phyloP scores from a whole-genome alignment of 1,284 basidiomycete genomes.

The Puccinia triticina region DNA sequence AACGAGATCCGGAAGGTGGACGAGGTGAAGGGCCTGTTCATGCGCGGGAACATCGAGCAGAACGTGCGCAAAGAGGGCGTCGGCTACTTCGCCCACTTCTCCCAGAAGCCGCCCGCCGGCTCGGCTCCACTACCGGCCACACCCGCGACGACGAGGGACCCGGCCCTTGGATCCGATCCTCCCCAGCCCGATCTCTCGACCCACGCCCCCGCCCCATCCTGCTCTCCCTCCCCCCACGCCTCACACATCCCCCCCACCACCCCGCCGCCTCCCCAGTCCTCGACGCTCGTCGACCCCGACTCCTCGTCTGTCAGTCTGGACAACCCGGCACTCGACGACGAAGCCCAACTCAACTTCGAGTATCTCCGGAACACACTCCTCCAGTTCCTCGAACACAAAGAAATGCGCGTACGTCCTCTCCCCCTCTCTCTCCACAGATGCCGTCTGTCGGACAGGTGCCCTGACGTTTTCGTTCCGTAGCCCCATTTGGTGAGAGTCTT shows the following conservation, averaged over 20 bases:
- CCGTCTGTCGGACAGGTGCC: too few species aligned
- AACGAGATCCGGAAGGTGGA: conserved; percentile 47
- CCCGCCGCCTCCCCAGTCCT: too few species aligned
- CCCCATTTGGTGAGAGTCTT: conserved; percentile 85
- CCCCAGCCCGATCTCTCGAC: not conserved
- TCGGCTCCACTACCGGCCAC: not conserved
- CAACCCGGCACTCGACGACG: too few species aligned
- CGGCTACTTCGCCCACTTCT: conserved; percentile 46
- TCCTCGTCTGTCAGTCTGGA: too few species aligned
- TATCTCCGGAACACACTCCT: conserved; percentile 90
- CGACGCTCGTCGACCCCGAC: too few species aligned
- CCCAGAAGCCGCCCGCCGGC: not conserved
- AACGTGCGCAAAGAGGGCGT: conserved; percentile 31
- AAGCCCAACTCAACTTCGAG: conserved; percentile 89
- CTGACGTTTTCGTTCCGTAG: too few species aligned
- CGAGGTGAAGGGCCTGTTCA: conserved; percentile 17
- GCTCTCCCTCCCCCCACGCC: too few species aligned
- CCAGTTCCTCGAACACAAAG: conserved; percentile 86
- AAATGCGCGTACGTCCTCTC: conserved; percentile 71
- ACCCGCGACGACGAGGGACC: not conserved
- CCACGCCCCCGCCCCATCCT: too few species aligned
- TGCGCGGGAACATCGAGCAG: conserved; percentile 6
- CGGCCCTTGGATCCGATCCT: not conserved
- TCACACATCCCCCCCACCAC: too few species aligned
- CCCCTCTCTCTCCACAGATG: conserved; percentile 53